Evolutionary conservation across 768 basidiomycete species (phyloP).

Genomic region (Sporobolomyces phaffii): DNA sequence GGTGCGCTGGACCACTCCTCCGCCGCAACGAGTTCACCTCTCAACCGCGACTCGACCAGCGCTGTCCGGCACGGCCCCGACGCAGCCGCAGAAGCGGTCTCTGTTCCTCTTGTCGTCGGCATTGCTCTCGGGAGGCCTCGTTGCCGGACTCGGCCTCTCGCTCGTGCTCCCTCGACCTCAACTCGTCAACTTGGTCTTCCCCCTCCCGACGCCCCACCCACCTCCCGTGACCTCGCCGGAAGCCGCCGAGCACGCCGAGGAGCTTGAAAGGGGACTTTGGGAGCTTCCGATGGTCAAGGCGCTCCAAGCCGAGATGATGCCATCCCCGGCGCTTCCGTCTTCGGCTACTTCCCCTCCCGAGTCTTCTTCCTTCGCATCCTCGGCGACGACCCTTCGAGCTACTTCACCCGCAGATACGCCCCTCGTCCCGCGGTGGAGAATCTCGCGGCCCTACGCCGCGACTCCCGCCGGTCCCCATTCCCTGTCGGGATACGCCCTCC

Average conservation of each 20-base stretch:
- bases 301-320: slow-evolving; percentile 50
- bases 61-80: not conserved
- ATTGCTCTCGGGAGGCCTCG: slow-evolving; percentile 22
- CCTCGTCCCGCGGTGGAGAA: slow-evolving; percentile 58
- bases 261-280: slow-evolving; percentile 66
- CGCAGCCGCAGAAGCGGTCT: not conserved
- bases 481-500: slow-evolving; percentile 74
- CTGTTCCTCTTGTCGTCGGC: slow-evolving; percentile 26
- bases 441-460: slow-evolving; percentile 57
- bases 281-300: slow-evolving; percentile 57
- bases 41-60: not conserved
- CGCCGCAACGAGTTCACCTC: not conserved
- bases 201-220: slow-evolving; percentile 69
- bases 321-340: not conserved
- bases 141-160: slow-evolving; percentile 23
- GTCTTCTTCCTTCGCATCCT: slow-evolving; percentile 48
- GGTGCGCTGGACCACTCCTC: too few species aligned
- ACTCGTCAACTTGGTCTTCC: slow-evolving; percentile 63
- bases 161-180: slow-evolving; percentile 53
- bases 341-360: not conserved
- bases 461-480: slow-evolving; percentile 72
- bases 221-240: slow-evolving; percentile 57
- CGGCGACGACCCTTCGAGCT: slow-evolving; percentile 35
- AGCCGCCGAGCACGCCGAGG: slow-evolving; percentile 56
- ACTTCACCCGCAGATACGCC: slow-evolving; percentile 3